phyloP scores from a whole-genome alignment of 1,284 basidiomycete species.

The Hypsizygus ulmarius region DNA sequence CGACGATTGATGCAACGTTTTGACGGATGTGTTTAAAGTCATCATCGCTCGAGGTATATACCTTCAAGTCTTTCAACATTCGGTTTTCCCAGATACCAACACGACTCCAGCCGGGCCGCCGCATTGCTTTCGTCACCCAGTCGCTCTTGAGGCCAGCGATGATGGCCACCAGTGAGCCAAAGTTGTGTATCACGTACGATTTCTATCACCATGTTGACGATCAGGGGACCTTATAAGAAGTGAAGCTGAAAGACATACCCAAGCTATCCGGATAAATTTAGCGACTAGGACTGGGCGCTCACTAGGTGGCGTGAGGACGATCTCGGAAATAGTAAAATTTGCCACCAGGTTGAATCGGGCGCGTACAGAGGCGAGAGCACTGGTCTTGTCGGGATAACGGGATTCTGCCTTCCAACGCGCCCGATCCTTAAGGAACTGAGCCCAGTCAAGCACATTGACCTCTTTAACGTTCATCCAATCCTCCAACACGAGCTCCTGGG shows the following conservation, averaged over 20 bases:
- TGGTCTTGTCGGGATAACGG: constrained; percentile 57
- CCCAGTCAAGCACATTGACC: constrained; percentile 80
- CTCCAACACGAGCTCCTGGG: constrained; percentile 65
- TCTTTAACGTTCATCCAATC: constrained; percentile 65
- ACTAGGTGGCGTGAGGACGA: constrained; percentile 64
- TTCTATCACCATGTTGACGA: constrained; percentile 52
- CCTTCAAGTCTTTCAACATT: constrained; percentile 73
- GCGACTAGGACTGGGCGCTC: constrained; percentile 68
- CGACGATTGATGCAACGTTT: constrained; percentile 61
- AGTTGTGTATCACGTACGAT: constrained; percentile 80
- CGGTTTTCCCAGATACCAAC: constrained; percentile 75
- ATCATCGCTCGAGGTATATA: constrained; percentile 63
- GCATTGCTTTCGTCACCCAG: constrained; percentile 69
- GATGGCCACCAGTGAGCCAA: constrained; percentile 79
- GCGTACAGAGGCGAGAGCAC: constrained; percentile 73
- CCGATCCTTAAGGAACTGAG: constrained; percentile 74
- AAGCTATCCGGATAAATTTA: constrained; percentile 86
- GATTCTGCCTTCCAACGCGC: constrained; percentile 67
- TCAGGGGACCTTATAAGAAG: constrained; percentile 12
- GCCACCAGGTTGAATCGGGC: constrained; percentile 86
- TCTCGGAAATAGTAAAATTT: constrained; percentile 80
- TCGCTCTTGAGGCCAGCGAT: constrained; percentile 76
- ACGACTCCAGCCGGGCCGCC: constrained; percentile 59
- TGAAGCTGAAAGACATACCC: constrained; percentile 48
- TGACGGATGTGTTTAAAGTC: constrained; percentile 78